Evolutionary conservation across 192 early-diverging fungal species (phyloP).

Genomic region (Backusella psychrophila): DNA sequence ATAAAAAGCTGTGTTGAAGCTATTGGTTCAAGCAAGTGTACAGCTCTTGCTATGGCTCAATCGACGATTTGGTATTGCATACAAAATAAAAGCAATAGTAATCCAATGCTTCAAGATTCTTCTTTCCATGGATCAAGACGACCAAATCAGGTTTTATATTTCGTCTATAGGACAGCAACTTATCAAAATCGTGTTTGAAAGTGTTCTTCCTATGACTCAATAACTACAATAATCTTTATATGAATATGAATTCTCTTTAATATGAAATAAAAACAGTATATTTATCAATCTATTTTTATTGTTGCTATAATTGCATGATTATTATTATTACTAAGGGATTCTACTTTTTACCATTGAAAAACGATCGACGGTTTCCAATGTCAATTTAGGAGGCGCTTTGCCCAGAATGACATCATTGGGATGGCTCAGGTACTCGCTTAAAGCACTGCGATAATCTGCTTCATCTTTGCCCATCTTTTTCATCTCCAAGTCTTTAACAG

Average conservation of each 20-base stretch:
- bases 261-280: background rate
- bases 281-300: background rate
- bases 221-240: background rate
- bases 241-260: background rate
- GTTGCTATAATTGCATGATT: background rate
- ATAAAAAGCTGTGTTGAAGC: background rate
- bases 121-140: background rate
- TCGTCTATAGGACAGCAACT: background rate
- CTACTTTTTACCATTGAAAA: conserved; percentile 90
- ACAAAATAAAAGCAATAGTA: background rate
- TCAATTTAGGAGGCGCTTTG: conserved; percentile 51
- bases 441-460: conserved; percentile 26
- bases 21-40: background rate
- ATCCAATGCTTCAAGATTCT: background rate
- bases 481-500: conserved; percentile 42
- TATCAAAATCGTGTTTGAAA: background rate
- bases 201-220: background rate
- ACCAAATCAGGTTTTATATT: background rate
- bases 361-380: conserved; percentile 85
- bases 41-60: background rate
- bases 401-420: conserved; percentile 39
- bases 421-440: conserved; percentile 32
- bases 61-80: background rate
- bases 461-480: conserved; percentile 42
- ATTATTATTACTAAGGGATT: conserved; percentile 61